A percentile compares a stretch with the other conserved stretches of the same genome.
Conservation (phyloP, 192 early-diverging fungal species). For the Funneliformis mosseae region DNA sequence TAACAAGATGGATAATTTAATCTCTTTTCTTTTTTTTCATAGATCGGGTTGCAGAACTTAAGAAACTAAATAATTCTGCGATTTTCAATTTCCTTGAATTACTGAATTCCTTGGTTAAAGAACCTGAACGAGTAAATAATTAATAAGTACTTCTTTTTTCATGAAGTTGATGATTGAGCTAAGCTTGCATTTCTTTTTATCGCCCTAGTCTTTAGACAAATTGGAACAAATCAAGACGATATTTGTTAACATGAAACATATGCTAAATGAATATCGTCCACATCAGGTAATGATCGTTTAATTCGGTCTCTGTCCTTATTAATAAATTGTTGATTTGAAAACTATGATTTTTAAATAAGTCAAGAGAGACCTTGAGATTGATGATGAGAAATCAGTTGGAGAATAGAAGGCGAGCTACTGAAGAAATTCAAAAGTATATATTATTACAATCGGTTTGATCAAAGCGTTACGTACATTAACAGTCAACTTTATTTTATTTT, state of each 20-base stretch:
- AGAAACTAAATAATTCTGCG: conserved; percentile 61
- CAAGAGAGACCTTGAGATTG: conserved; percentile 64
- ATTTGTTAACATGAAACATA: conserved; percentile 80
- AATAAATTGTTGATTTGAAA: neutral
- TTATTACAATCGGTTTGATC: neutral
- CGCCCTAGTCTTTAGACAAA: conserved; percentile 54
- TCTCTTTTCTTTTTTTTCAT: conserved; percentile 17
- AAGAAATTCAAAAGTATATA: conserved; percentile 45
- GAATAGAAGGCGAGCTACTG: conserved; percentile 47
- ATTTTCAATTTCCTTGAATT: conserved; percentile 73
- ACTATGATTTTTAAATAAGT: conserved; percentile 31
- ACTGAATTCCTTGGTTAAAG: conserved; percentile 59
- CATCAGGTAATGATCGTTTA: conserved; percentile 61
- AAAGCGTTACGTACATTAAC: neutral
- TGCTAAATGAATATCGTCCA: conserved; percentile 81
- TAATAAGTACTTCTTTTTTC: neutral
- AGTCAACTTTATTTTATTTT: neutral
- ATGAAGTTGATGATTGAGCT: neutral
- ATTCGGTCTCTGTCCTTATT: neutral
- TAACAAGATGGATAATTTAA: neutral
- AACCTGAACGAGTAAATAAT: conserved; percentile 42
- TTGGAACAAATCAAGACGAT: conserved; percentile 69
- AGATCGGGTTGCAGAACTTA: conserved; percentile 69
- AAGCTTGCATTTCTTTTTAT: neutral
- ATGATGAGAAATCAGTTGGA: conserved; percentile 71